phyloP scores from a whole-genome alignment of 2,329 filamentous ascomycete genomes.

The Xenoacremonium recifei region DNA sequence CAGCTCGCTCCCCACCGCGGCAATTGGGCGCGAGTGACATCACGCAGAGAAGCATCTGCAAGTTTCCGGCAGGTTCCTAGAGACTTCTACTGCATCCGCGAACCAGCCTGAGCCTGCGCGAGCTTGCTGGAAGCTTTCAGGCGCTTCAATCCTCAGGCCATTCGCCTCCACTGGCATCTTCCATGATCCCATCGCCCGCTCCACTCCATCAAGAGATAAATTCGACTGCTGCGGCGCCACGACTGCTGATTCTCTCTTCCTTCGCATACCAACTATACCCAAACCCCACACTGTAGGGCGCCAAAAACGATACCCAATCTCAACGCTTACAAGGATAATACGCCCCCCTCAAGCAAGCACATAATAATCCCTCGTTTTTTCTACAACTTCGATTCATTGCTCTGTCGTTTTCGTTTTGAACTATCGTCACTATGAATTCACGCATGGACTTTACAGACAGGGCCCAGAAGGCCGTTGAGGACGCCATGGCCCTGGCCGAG shows the following conservation, averaged over 20 bases:
- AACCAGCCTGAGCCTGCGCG: conserved; percentile 16
- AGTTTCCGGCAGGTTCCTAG: conserved; percentile 32
- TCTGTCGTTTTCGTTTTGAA: no score
- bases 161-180: conserved; percentile 14
- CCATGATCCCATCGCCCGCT: conserved; percentile 16
- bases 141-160: conserved; percentile 19
- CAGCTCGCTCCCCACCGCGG: conserved; percentile 17
- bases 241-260: conserved; percentile 9
- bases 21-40: conserved; percentile 30
- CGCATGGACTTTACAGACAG: conserved; percentile 92
- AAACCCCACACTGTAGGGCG: conserved; percentile 6
- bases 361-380: no score
- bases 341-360: no score
- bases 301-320: conserved; percentile 22
- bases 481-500: conserved; percentile 83
- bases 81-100: conserved; percentile 26
- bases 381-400: no score
- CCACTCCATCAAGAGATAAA: conserved; percentile 25
- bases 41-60: conserved; percentile 29
- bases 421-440: conserved; percentile 58
- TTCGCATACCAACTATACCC: conserved; percentile 8
- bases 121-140: conserved; percentile 14
- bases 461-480: conserved; percentile 84
- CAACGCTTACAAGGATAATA: neutral
- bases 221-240: conserved; percentile 12